phyloP scores from a whole-genome alignment of 192 early-diverging fungal genomes.

The Umbelopsis ramanniana region DNA sequence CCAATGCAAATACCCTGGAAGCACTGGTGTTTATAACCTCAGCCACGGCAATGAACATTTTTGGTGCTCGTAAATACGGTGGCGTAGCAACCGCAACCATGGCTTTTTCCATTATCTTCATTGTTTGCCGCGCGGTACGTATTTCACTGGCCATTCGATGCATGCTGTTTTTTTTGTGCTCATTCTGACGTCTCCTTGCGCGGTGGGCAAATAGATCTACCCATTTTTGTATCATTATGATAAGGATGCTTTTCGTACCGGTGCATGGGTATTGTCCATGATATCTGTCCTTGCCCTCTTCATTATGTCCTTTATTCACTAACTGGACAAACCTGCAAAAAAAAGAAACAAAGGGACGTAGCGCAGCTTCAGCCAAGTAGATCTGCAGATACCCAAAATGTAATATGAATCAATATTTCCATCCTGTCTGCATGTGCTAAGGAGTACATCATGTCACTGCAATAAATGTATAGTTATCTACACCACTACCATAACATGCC shows the following conservation, averaged over 20 bases:
- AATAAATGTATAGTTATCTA: too few relatives aligned
- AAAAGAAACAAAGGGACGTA: neutral
- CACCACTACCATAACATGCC: too few relatives aligned
- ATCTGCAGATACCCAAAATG: neutral
- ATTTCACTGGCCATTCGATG: too few relatives aligned
- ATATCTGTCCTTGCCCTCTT: neutral
- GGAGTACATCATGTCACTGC: too few relatives aligned
- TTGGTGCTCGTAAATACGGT: slow-evolving; percentile 8
- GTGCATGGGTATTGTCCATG: neutral
- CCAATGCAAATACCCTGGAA: slow-evolving; percentile 1
- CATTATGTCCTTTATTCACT: slow-evolving; percentile 9
- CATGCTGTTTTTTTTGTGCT: neutral
- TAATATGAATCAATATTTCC: neutral
- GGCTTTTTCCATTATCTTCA: slow-evolving; percentile 12
- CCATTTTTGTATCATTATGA: slow-evolving; percentile 7
- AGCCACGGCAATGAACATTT: neutral
- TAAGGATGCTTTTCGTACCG: neutral
- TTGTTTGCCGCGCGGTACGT: neutral
- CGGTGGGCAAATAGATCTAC: neutral
- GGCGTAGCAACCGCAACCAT: neutral
- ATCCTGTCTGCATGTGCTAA: too few relatives aligned
- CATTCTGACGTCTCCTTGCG: too few relatives aligned
- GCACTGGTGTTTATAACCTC: slow-evolving; percentile 2
- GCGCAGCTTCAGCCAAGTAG: neutral
- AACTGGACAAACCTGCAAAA: neutral